These are phyloP conservation scores for Diaporthe humulicola DNA, from an alignment of 2,329 filamentous ascomycete species.

Conservation along the genomic window DNA sequence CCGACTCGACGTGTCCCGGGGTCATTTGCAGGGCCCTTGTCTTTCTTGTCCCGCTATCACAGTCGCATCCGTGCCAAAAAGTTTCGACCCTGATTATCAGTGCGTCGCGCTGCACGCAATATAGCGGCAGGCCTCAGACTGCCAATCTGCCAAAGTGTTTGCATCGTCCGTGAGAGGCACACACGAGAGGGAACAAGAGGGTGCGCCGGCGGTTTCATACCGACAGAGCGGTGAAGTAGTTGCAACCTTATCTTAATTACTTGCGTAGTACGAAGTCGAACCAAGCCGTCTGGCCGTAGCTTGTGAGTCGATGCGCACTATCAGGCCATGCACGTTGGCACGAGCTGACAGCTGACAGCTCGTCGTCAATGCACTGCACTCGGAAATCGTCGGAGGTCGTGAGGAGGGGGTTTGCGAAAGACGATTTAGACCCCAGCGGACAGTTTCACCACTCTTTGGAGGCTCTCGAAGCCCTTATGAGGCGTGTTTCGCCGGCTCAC, in stretches of 20 bases:
- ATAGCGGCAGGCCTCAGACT: slow-evolving; percentile 21
- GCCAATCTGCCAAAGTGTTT: slow-evolving; percentile 23
- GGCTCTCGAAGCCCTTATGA: neutral
- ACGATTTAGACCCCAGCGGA: neutral
- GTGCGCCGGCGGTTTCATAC: slow-evolving; percentile 21
- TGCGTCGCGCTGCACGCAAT: slow-evolving; percentile 13
- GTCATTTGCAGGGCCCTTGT: slow-evolving; percentile 20
- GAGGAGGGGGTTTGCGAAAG: neutral
- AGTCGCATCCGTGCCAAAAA: slow-evolving; percentile 26
- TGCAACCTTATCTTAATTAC: slow-evolving; percentile 9
- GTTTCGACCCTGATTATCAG: neutral
- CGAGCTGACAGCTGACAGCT: slow-evolving; percentile 4
- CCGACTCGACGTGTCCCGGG: slow-evolving; percentile 23
- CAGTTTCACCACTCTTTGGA: neutral
- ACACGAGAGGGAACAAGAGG: neutral
- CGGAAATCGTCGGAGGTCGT: neutral
- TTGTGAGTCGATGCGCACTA: neutral
- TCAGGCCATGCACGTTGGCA: neutral
- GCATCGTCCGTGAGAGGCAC: slow-evolving; percentile 14
- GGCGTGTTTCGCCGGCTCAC: neutral
- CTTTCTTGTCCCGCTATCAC: slow-evolving; percentile 10
- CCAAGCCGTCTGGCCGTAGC: neutral
- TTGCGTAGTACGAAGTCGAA: neutral
- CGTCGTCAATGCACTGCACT: neutral
- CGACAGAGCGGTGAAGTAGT: slow-evolving; percentile 29